Percentiles rank a stretch among this genome's conserved stretches.
Conservation (phyloP, 495 filamentous ascomycete genomes). For the Cryomyces antarcticus region DNA sequence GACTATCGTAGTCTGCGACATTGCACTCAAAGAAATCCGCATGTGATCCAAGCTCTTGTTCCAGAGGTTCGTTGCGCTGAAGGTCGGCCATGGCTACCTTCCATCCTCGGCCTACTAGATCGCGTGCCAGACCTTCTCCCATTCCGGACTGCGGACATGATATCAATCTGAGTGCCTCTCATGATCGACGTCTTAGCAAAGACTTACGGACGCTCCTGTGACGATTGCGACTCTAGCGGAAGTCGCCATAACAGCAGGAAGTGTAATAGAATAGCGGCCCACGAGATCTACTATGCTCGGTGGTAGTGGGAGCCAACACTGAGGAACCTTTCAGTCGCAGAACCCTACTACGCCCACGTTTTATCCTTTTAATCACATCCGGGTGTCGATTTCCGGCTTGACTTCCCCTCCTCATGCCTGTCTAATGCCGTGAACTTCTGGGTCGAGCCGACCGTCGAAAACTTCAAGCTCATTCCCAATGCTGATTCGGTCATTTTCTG, state of each 20-base stretch:
- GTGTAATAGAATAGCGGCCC: too few species aligned
- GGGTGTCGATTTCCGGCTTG: too few species aligned
- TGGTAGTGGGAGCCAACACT: too few species aligned
- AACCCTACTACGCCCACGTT: too few species aligned
- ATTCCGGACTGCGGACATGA: slow-evolving; percentile 9
- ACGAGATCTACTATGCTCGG: too few species aligned
- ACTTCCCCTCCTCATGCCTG: too few species aligned
- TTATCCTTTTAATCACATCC: too few species aligned
- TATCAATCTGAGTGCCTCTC: neutral
- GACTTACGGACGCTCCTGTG: slow-evolving; percentile 13
- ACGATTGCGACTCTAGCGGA: slow-evolving; percentile 13
- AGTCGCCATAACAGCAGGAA: slow-evolving; percentile 1
- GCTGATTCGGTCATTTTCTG: too few species aligned
- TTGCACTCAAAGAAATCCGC: slow-evolving; percentile 16
- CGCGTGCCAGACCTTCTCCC: slow-evolving; percentile 11
- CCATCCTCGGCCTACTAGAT: slow-evolving; percentile 11
- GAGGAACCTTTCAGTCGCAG: too few species aligned
- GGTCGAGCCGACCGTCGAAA: too few species aligned
- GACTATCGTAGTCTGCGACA: slow-evolving; percentile 20
- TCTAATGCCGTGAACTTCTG: too few species aligned
- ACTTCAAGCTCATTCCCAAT: too few species aligned
- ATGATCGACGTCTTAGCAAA: neutral
- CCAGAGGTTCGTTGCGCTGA: slow-evolving; percentile 3
- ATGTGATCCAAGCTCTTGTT: slow-evolving; percentile 15
- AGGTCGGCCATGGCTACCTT: slow-evolving; percentile 18